Evolutionary conservation across 2,329 filamentous ascomycete species (phyloP).

Genomic region (Lomentospora prolificans): DNA sequence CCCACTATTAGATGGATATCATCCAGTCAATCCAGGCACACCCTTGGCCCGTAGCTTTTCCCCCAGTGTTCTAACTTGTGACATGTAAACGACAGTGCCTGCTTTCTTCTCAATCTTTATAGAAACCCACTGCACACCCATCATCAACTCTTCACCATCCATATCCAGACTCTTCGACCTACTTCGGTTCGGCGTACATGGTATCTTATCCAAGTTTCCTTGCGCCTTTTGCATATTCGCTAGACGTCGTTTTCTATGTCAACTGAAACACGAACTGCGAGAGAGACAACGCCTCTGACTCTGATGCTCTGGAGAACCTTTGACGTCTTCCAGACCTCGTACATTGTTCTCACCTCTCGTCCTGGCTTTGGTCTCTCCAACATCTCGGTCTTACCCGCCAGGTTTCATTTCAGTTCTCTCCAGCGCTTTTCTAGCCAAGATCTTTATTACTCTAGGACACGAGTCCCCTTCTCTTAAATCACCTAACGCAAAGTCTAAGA

Average conservation of each 20-base stretch:
- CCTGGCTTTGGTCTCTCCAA: not conserved
- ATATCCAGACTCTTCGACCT: not conserved
- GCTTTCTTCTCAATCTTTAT: not conserved
- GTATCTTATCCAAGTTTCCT: not conserved
- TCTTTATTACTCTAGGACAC: not conserved
- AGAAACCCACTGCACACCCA: not conserved
- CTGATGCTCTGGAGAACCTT: not conserved
- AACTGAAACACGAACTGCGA: too few relatives aligned
- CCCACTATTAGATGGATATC: not conserved
- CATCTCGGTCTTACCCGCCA: not conserved
- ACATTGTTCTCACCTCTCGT: not conserved
- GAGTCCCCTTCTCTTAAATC: not conserved
- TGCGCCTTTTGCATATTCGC: too few relatives aligned
- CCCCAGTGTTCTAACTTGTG: not conserved
- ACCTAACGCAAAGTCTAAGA: not conserved
- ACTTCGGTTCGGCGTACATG: not conserved
- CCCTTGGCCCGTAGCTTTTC: not conserved
- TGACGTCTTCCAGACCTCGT: not conserved
- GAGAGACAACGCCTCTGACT: not conserved
- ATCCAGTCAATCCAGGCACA: not conserved
- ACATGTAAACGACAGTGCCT: not conserved
- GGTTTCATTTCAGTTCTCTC: not conserved
- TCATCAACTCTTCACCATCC: not conserved
- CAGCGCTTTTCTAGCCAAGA: not conserved
- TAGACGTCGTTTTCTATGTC: too few relatives aligned